phyloP scores from a whole-genome alignment of 495 filamentous ascomycete species.

The Mytilinidion resinicola region DNA sequence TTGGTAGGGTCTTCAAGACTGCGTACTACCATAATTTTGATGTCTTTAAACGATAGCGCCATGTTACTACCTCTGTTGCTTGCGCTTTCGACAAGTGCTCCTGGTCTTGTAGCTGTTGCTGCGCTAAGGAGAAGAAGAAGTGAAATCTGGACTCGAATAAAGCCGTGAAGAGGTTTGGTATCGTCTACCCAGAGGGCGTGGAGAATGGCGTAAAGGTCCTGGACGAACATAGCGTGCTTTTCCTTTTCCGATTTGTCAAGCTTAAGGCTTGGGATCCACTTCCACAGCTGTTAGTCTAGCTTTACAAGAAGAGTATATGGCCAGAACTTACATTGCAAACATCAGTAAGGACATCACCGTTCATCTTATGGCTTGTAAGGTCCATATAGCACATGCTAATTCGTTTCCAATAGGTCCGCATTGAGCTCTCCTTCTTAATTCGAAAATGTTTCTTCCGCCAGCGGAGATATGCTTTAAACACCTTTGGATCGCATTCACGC shows the following conservation, averaged over 20 bases:
- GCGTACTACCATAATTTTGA: slow-evolving; percentile 4
- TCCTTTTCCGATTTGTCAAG: slow-evolving; percentile 10
- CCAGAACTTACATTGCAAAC: slow-evolving; percentile 8
- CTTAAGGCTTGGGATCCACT: slow-evolving; percentile 6
- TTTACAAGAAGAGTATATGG: background rate
- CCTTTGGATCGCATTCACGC: background rate
- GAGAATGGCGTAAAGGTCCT: slow-evolving; percentile 11
- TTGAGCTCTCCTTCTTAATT: slow-evolving; percentile 9
- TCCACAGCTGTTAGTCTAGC: background rate
- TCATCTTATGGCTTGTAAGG: slow-evolving; percentile 5
- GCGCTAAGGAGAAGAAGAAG: slow-evolving; percentile 12
- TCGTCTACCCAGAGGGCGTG: slow-evolving; percentile 7
- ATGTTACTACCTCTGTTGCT: slow-evolving; percentile 10
- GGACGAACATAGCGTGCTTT: slow-evolving; percentile 11
- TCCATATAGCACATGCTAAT: slow-evolving; percentile 7
- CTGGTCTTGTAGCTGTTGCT: slow-evolving; percentile 7
- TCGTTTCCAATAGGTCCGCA: slow-evolving; percentile 4
- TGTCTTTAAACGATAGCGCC: slow-evolving; percentile 12
- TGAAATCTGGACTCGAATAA: slow-evolving; percentile 8
- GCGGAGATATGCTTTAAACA: slow-evolving; percentile 8
- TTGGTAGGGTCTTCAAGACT: background rate
- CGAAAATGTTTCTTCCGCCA: slow-evolving; percentile 9
- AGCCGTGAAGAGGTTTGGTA: slow-evolving; percentile 8
- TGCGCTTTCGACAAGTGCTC: slow-evolving; percentile 8
- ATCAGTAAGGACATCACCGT: slow-evolving; percentile 4